phyloP scores from a whole-genome alignment of 2,329 filamentous ascomycete species.

The Penicillium sp. region DNA sequence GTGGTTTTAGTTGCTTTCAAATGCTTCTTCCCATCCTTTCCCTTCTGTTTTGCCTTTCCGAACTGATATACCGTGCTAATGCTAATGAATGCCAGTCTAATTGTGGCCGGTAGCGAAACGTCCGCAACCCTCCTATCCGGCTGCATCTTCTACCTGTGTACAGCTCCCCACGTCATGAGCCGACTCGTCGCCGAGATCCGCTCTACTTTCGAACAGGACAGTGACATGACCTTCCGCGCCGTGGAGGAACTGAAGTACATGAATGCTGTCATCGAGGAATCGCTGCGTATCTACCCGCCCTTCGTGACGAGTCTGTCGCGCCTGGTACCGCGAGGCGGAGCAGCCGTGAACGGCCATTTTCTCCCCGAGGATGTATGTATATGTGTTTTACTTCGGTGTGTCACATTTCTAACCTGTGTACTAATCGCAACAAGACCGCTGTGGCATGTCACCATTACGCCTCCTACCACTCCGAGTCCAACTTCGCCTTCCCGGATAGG shows the following conservation, averaged over 20 bases:
- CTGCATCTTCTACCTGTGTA: slow-evolving; percentile 32
- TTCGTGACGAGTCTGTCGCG: slow-evolving; percentile 32
- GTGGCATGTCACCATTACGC: slow-evolving; percentile 28
- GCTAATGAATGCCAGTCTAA: slow-evolving; percentile 20
- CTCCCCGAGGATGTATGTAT: slow-evolving; percentile 32
- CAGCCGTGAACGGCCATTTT: slow-evolving; percentile 34
- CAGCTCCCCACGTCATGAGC: slow-evolving; percentile 17
- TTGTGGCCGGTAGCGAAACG: slow-evolving; percentile 43
- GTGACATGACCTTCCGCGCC: slow-evolving; percentile 34
- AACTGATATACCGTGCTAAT: neutral
- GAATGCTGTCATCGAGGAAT: slow-evolving; percentile 50
- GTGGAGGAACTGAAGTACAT: slow-evolving; percentile 43
- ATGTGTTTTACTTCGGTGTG: neutral
- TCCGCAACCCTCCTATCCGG: slow-evolving; percentile 44
- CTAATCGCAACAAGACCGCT: slow-evolving; percentile 7
- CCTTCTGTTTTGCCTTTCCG: neutral
- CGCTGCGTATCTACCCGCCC: slow-evolving; percentile 49
- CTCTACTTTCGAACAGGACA: slow-evolving; percentile 21
- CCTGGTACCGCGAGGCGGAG: slow-evolving; percentile 32
- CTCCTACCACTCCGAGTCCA: slow-evolving; percentile 25
- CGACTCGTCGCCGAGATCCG: slow-evolving; percentile 28
- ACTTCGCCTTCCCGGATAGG: slow-evolving; percentile 25
- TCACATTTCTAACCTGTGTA: neutral
- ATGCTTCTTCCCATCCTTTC: neutral
- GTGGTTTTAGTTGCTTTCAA: neutral